Percentiles rank a stretch among this genome's conserved stretches.
Evolutionary conservation across 805 yeast species (phyloP).

Genomic region (Metschnikowia koreensis): DNA sequence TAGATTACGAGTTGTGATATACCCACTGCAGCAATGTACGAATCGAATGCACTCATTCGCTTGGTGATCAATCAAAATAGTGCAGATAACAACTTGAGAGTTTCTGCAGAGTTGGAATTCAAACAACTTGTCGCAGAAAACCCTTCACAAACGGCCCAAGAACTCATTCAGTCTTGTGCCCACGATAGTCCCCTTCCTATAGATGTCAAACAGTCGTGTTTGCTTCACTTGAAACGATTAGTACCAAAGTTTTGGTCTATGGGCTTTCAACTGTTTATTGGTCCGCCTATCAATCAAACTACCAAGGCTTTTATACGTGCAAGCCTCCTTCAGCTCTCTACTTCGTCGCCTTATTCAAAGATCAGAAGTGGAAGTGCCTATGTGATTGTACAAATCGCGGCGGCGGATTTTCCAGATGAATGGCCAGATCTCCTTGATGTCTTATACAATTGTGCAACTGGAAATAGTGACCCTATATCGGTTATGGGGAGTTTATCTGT

Average conservation of each 20-base stretch:
- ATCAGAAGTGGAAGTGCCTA: conserved; percentile 67
- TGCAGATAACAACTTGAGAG: conserved; percentile 53
- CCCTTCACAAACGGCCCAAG: conserved; percentile 47
- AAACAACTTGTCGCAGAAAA: conserved; percentile 40
- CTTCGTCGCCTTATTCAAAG: conserved; percentile 48
- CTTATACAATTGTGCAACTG: conserved; percentile 43
- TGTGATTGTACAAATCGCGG: conserved; percentile 79
- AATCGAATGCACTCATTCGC: not conserved
- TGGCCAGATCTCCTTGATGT: conserved; percentile 73
- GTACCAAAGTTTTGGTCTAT: conserved; percentile 81
- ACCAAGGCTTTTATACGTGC: conserved; percentile 52
- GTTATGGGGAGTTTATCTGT: conserved; percentile 57
- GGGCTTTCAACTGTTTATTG: conserved; percentile 71
- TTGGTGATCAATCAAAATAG: conserved; percentile 31
- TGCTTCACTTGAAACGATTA: conserved; percentile 64
- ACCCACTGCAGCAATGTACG: not conserved
- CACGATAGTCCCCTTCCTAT: conserved; percentile 24
- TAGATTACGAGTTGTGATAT: not conserved
- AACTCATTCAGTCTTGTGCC: conserved; percentile 44
- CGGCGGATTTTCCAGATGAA: conserved; percentile 91
- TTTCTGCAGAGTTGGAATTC: conserved; percentile 51
- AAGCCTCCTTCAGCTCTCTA: conserved; percentile 48
- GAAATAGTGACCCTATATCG: conserved; percentile 27
- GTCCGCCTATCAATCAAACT: conserved; percentile 57
- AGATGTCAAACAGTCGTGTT: conserved; percentile 56